These are phyloP conservation scores for Sordariomycetes sp. DNA, from an alignment of 2,329 filamentous ascomycete species.

Conservation along the genomic window DNA sequence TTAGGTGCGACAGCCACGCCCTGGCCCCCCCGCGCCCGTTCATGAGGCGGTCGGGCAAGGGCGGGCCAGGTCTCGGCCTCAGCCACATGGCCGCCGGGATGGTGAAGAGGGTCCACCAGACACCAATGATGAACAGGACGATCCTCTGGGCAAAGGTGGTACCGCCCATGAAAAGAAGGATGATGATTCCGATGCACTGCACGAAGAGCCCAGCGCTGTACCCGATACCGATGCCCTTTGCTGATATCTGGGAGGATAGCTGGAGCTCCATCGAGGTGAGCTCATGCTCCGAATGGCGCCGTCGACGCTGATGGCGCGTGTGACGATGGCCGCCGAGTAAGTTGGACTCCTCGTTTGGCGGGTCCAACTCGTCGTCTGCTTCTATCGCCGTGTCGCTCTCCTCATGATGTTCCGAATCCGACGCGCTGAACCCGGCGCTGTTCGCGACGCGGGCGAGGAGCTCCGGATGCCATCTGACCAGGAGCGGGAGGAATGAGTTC, in stretches of 20 bases:
- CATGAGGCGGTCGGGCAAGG: constrained; percentile 33
- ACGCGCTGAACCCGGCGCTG: constrained; percentile 11
- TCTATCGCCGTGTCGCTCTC: neutral
- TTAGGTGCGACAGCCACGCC: constrained; percentile 55
- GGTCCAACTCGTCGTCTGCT: neutral
- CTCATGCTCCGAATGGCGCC: constrained; percentile 12
- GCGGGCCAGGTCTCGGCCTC: constrained; percentile 76
- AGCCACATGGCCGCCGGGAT: constrained; percentile 82
- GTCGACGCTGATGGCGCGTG: neutral
- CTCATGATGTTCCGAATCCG: constrained; percentile 5
- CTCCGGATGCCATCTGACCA: constrained; percentile 73
- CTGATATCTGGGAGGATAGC: constrained; percentile 82
- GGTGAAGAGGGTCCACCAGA: constrained; percentile 90
- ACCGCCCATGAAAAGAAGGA: constrained; percentile 60
- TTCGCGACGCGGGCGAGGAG: constrained; percentile 4
- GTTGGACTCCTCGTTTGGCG: neutral
- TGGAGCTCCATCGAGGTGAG: constrained; percentile 55
- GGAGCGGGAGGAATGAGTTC: constrained; percentile 85
- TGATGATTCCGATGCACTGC: constrained; percentile 66
- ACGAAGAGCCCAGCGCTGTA: constrained; percentile 79
- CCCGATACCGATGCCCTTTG: constrained; percentile 84
- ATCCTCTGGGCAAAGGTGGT: constrained; percentile 77
- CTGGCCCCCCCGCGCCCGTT: constrained; percentile 14
- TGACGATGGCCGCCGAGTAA: neutral
- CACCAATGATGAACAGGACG: constrained; percentile 73